Percentiles rank a stretch among this genome's conserved stretches.
Conservation (phyloP, 78 protist species). For the Guillardia theta region DNA sequence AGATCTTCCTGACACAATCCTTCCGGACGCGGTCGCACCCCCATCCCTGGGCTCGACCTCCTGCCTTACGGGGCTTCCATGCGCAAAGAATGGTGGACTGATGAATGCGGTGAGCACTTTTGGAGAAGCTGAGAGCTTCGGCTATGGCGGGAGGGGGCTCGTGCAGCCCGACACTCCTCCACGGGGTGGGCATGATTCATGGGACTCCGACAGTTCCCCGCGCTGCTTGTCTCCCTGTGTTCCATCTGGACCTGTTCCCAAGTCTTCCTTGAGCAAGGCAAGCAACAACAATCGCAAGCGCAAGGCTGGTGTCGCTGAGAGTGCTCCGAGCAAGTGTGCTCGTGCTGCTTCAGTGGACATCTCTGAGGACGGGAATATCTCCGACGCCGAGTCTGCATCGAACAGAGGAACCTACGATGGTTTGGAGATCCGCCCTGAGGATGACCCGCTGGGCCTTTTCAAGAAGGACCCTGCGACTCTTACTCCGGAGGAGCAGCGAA, state of each 20-base stretch:
- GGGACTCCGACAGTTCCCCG: background rate
- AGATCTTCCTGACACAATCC: background rate
- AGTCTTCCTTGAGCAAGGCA: background rate
- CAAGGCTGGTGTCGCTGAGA: background rate
- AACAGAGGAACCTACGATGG: background rate
- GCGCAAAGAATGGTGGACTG: background rate
- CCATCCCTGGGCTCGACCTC: background rate
- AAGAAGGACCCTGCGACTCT: background rate
- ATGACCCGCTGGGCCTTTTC: conserved; percentile 1
- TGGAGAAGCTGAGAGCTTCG: too few species aligned
- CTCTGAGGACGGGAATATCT: background rate
- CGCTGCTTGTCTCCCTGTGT: background rate
- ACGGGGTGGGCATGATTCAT: background rate
- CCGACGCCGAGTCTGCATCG: background rate
- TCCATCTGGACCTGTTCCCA: background rate
- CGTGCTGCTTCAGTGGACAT: background rate
- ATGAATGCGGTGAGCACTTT: too few species aligned
- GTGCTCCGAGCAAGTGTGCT: background rate
- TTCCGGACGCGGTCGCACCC: background rate
- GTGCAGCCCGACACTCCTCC: conserved; percentile 23
- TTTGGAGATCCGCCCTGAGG: conserved; percentile 12
- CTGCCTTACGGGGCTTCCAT: background rate
- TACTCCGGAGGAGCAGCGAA: conserved; percentile 23
- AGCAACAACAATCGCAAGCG: background rate
- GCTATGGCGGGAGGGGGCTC: too few species aligned